Evolutionary conservation across 73 alveolate species (phyloP).

Genomic region (Stentor roeselii): DNA sequence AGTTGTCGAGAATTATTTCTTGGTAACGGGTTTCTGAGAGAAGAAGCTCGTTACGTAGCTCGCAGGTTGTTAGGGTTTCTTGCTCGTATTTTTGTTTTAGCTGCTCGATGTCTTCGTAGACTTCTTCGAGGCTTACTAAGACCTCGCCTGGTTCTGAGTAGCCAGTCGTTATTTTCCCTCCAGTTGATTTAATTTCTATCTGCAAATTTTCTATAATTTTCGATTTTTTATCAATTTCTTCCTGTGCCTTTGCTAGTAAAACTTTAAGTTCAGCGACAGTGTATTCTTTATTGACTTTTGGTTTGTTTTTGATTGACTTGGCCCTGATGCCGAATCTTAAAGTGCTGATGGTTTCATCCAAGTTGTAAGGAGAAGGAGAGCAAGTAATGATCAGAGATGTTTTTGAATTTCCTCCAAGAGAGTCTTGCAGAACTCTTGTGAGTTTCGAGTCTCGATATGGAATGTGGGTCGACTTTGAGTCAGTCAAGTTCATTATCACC

Average conservation of each 20-base stretch:
- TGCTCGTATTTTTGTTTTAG: background rate
- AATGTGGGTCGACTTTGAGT: constrained; percentile 42
- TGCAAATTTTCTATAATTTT: background rate
- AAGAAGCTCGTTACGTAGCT: background rate
- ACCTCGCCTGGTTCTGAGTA: background rate
- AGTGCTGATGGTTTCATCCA: constrained; percentile 88
- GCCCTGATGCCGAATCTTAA: constrained; percentile 95
- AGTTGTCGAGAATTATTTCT: background rate
- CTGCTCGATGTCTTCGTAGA: background rate
- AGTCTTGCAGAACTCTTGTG: constrained; percentile 91
- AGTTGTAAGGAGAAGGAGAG: constrained; percentile 73
- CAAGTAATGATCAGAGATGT: constrained; percentile 88
- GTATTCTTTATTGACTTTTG: constrained; percentile 64
- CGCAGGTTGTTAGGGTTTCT: background rate
- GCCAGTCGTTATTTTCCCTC: background rate
- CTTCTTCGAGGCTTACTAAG: background rate
- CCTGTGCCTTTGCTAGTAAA: constrained; percentile 41
- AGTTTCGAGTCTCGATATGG: constrained; percentile 97
- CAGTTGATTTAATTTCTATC: background rate
- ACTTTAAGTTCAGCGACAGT: constrained; percentile 63
- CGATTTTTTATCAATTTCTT: constrained; percentile 22
- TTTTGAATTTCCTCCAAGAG: constrained; percentile 92
- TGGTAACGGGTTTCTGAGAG: background rate
- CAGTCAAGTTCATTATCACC: constrained; percentile 64
- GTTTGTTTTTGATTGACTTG: constrained; percentile 84